phyloP scores from a whole-genome alignment of 192 early-diverging fungal species.

The Backusella morwellensis region DNA sequence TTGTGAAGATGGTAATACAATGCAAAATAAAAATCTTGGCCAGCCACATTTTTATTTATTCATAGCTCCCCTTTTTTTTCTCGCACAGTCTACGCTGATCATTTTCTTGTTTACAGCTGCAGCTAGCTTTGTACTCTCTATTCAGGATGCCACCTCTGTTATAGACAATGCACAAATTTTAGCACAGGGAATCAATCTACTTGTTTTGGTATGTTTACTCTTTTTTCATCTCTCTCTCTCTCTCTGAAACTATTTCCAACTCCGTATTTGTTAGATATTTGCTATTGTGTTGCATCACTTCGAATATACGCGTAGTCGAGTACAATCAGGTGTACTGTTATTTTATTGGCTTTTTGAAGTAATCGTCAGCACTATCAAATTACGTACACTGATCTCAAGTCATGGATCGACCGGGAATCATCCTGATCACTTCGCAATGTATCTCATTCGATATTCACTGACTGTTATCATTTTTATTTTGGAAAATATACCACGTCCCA shows the following conservation, averaged over 20 bases:
- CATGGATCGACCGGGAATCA: not conserved
- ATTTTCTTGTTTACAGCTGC: conserved; percentile 13
- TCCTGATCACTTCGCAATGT: conserved; percentile 19
- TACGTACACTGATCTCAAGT: conserved; percentile 38
- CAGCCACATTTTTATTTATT: not conserved
- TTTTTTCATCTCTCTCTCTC: not conserved
- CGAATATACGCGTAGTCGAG: conserved; percentile 33
- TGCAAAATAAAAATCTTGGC: not conserved
- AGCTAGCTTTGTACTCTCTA: not conserved
- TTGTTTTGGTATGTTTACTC: conserved; percentile 28
- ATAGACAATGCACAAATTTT: conserved; percentile 23
- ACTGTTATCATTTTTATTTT: conserved; percentile 41
- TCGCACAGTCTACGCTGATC: conserved; percentile 20
- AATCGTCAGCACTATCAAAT: conserved; percentile 33
- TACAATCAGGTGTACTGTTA: conserved; percentile 52
- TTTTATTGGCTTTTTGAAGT: conserved; percentile 58
- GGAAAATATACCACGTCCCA: conserved; percentile 40
- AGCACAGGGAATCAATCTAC: conserved; percentile 17
- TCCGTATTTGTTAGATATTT: conserved; percentile 25
- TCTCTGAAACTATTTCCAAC: not conserved
- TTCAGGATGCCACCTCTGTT: not conserved
- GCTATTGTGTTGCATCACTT: conserved; percentile 28
- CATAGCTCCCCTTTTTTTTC: not conserved
- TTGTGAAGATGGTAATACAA: conserved; percentile 34
- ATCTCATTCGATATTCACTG: conserved; percentile 33